Conservation (phyloP, 139 green algal genomes). For the Deuterostichococcus epilithicus region DNA sequence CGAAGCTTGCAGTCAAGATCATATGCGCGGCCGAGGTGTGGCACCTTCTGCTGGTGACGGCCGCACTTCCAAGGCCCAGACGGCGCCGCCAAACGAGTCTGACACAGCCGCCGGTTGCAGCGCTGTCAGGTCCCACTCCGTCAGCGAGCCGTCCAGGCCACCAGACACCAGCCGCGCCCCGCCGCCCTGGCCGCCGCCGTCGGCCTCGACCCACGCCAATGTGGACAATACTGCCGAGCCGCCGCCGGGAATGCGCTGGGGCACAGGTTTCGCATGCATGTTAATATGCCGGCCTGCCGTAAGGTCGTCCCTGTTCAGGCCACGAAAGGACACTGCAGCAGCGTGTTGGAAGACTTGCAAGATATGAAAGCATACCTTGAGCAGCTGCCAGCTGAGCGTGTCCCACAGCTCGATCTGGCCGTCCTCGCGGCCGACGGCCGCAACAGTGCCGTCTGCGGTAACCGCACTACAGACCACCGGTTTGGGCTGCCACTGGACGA, state of each 20-base stretch:
- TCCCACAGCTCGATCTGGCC: constrained; percentile 87
- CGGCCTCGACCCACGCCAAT: constrained; percentile 61
- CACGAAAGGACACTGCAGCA: neutral
- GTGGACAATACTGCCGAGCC: constrained; percentile 51
- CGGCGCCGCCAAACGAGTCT: constrained; percentile 79
- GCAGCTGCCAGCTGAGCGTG: constrained; percentile 36
- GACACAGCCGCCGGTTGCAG: neutral
- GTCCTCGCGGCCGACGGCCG: constrained; percentile 71
- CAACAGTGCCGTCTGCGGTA: constrained; percentile 58
- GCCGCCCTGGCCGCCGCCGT: constrained; percentile 24
- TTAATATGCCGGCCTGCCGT: neutral
- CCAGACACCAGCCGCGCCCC: constrained; percentile 63
- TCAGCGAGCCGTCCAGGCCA: constrained; percentile 68
- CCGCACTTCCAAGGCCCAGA: constrained; percentile 74
- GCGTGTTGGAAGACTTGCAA: neutral
- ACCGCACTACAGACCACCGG: constrained; percentile 64
- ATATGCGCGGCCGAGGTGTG: neutral
- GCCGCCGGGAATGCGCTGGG: constrained; percentile 63
- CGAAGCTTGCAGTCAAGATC: no score
- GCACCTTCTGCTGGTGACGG: constrained; percentile 21
- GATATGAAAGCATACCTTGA: constrained; percentile 35
- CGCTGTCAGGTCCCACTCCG: constrained; percentile 62
- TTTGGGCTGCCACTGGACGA: constrained; percentile 74
- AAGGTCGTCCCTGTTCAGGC: neutral
- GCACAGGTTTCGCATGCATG: neutral